Conservation (phyloP, 805 yeast species). For the Tetrapisispora pingtungensis region DNA sequence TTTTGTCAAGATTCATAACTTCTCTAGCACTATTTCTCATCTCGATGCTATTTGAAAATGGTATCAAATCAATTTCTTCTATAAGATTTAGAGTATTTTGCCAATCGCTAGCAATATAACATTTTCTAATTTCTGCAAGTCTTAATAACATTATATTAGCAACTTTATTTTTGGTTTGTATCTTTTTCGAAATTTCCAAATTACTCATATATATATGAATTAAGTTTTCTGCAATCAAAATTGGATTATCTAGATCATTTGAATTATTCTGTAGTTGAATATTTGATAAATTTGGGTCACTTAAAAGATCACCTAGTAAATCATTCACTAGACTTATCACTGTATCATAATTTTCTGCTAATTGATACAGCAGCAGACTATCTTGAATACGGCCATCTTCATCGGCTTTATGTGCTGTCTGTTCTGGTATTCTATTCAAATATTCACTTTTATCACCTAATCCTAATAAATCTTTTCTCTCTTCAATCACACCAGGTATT, state of each 20-base stretch:
- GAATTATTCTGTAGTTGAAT: slow-evolving; percentile 35
- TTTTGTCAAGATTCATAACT: slow-evolving; percentile 52
- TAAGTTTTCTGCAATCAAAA: slow-evolving; percentile 30
- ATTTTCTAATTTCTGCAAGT: slow-evolving; percentile 57
- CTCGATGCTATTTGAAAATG: slow-evolving; percentile 45
- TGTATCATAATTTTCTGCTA: slow-evolving; percentile 77
- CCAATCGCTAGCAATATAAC: slow-evolving; percentile 48
- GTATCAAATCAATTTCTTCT: slow-evolving; percentile 54
- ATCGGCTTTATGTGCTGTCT: slow-evolving; percentile 78
- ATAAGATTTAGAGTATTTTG: slow-evolving; percentile 46
- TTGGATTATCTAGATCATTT: slow-evolving; percentile 35
- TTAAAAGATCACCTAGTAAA: slow-evolving; percentile 66
- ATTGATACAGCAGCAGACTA: slow-evolving; percentile 74
- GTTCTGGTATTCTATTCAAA: slow-evolving; percentile 63
- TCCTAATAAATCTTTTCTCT: slow-evolving; percentile 54
- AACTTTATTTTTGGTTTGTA: slow-evolving; percentile 46
- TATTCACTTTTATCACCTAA: slow-evolving; percentile 51
- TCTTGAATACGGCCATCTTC: slow-evolving; percentile 87
- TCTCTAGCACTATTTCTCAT: slow-evolving; percentile 65
- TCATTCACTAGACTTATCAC: slow-evolving; percentile 69
- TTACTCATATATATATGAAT: slow-evolving; percentile 38
- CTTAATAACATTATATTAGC: slow-evolving; percentile 56
- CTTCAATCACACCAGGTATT: slow-evolving; percentile 76
- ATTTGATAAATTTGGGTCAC: slow-evolving; percentile 58
- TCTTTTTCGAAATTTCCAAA: slow-evolving; percentile 46